These are phyloP conservation scores for Theobroma grandiflorum DNA, from an alignment of 441 rosid species.

Conservation along the genomic window DNA sequence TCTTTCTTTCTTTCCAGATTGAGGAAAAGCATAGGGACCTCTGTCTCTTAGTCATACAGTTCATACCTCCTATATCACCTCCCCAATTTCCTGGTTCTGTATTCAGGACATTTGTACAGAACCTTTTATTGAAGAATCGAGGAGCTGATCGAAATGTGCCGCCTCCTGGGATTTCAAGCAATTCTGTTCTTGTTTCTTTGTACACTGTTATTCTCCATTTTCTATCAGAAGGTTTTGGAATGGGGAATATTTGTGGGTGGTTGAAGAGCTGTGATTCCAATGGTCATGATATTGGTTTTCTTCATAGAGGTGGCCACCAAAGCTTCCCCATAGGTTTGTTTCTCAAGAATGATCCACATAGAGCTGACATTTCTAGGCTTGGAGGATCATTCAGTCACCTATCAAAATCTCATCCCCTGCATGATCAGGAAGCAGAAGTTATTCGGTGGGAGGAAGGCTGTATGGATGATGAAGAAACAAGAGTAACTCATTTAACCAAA, in stretches of 20 bases:
- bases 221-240: constrained; percentile 87
- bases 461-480: constrained; percentile 84
- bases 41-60: constrained; percentile 91
- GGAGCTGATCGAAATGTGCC: constrained; percentile 87
- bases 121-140: constrained; percentile 84
- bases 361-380: constrained; percentile 89
- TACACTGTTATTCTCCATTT: constrained; percentile 91
- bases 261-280: constrained; percentile 56
- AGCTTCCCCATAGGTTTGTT: constrained; percentile 86
- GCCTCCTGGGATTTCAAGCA: constrained; percentile 87
- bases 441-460: constrained; percentile 98
- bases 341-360: constrained; percentile 85
- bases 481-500: constrained; percentile 76
- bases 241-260: constrained; percentile 65
- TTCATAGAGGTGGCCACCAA: constrained; percentile 95
- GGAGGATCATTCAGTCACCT: constrained; percentile 94
- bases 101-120: constrained; percentile 87
- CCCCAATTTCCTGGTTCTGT: constrained; percentile 94
- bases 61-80: constrained; percentile 76
- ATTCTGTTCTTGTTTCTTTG: constrained; percentile 90
- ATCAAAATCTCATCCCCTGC: constrained; percentile 71
- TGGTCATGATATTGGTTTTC: constrained; percentile 71
- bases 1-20: constrained; percentile 58
- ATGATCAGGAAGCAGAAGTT: constrained; percentile 73
- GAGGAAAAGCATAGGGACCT: constrained; percentile 97